These are phyloP conservation scores for Fusarium miscanthi DNA, from an alignment of 2,329 filamentous ascomycete genomes.

Conservation along the genomic window DNA sequence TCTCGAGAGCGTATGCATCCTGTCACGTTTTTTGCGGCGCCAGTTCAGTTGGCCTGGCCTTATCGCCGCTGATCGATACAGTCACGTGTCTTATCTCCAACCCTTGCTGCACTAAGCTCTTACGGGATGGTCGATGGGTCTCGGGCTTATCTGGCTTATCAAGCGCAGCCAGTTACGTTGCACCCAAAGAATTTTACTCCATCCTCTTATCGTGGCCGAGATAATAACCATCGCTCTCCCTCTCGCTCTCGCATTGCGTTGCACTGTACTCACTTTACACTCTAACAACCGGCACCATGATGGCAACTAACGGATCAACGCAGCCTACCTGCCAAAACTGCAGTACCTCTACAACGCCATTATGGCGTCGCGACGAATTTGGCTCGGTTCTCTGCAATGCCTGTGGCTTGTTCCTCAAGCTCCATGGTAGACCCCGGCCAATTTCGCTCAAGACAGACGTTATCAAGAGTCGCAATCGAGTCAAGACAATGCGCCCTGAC, in stretches of 20 bases:
- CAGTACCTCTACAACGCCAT: constrained; percentile 90
- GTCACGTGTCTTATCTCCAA: constrained; percentile 49
- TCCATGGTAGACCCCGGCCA: constrained; percentile 91
- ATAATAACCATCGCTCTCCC: constrained; percentile 49
- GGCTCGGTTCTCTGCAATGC: constrained; percentile 98
- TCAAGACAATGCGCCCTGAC: constrained; percentile 86
- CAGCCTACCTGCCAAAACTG: constrained; percentile 99
- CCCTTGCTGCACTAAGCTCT: constrained; percentile 37
- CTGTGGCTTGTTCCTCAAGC: constrained; percentile 95
- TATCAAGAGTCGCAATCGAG: constrained; percentile 98
- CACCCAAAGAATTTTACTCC: constrained; percentile 50
- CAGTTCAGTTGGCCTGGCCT: constrained; percentile 13
- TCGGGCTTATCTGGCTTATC: constrained; percentile 53
- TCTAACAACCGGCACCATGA: constrained; percentile 55
- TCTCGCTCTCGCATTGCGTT: constrained; percentile 39
- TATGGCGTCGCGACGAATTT: constrained; percentile 97
- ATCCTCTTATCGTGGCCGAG: constrained; percentile 54
- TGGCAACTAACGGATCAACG: constrained; percentile 71
- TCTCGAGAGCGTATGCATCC: constrained; percentile 13
- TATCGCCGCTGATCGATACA: constrained; percentile 38
- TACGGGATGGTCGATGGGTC: constrained; percentile 31
- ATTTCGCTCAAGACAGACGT: constrained; percentile 99
- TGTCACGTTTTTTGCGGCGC: constrained; percentile 16
- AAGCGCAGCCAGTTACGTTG: constrained; percentile 43
- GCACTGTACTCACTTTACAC: constrained; percentile 33